These are phyloP conservation scores for Albifimbria verrucaria DNA, from an alignment of 2,329 filamentous ascomycete genomes.

Conservation along the genomic window DNA sequence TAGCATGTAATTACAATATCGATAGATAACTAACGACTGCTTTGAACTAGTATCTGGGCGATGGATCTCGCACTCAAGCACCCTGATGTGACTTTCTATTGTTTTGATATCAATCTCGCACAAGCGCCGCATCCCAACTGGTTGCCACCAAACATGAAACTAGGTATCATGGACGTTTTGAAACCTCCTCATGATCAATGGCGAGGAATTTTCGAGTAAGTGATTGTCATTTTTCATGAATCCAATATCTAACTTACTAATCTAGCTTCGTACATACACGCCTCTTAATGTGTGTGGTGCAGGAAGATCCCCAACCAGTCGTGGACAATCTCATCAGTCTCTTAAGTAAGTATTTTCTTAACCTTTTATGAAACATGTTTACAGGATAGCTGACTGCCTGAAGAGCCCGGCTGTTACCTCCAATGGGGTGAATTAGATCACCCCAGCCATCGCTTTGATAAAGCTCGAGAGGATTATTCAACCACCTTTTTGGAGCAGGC, in stretches of 20 bases:
- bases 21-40: background rate
- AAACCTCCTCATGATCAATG: background rate
- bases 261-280: background rate
- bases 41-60: background rate
- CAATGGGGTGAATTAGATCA: constrained; percentile 1
- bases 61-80: background rate
- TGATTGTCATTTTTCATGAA: background rate
- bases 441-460: background rate
- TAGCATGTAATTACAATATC: background rate
- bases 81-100: background rate
- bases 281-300: background rate
- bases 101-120: background rate
- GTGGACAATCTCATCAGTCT: background rate
- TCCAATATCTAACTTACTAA: too few species aligned
- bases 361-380: background rate
- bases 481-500: background rate
- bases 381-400: background rate
- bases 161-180: background rate
- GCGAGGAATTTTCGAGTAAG: background rate
- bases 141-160: background rate
- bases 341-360: background rate
- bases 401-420: background rate
- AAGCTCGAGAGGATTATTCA: background rate
- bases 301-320: background rate
- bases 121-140: background rate